phyloP scores from a whole-genome alignment of 2,329 filamentous ascomycete species.

The Aspergillus japonicus region DNA sequence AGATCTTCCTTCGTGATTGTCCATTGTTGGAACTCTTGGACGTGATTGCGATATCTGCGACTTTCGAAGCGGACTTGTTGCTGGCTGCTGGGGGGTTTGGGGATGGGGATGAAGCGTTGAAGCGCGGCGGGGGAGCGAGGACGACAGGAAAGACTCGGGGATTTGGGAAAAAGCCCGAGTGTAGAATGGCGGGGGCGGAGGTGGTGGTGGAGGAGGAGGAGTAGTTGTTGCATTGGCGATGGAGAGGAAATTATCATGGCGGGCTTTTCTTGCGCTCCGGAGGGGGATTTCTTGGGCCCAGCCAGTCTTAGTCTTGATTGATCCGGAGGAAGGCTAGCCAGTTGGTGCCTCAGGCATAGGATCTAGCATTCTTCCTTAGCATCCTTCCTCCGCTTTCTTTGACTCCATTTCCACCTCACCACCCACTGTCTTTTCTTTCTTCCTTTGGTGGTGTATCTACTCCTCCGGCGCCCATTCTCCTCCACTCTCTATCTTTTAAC shows the following conservation, averaged over 20 bases:
- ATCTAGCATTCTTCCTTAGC: background rate
- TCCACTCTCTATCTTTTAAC: background rate
- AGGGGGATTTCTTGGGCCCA: too few relatives aligned
- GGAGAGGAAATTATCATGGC: too few relatives aligned
- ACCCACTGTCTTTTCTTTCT: background rate
- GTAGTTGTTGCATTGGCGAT: background rate
- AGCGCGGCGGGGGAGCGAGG: background rate
- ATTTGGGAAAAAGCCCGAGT: too few relatives aligned
- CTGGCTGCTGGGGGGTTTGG: background rate
- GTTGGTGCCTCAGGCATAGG: background rate
- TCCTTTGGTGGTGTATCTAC: too few relatives aligned
- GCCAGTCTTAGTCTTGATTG: background rate
- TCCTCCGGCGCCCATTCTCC: background rate
- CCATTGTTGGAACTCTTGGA: conserved; percentile 22
- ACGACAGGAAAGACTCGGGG: background rate
- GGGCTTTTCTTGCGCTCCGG: background rate
- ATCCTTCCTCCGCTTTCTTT: background rate
- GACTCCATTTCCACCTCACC: background rate
- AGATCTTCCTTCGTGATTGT: conserved; percentile 34
- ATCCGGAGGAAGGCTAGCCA: background rate
- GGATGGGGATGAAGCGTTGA: background rate
- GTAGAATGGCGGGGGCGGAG: background rate
- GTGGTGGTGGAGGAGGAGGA: background rate
- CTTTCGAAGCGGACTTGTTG: background rate
- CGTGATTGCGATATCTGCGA: background rate